phyloP scores from a whole-genome alignment of 2,329 filamentous ascomycete genomes.

The Alternaria arborescens region DNA sequence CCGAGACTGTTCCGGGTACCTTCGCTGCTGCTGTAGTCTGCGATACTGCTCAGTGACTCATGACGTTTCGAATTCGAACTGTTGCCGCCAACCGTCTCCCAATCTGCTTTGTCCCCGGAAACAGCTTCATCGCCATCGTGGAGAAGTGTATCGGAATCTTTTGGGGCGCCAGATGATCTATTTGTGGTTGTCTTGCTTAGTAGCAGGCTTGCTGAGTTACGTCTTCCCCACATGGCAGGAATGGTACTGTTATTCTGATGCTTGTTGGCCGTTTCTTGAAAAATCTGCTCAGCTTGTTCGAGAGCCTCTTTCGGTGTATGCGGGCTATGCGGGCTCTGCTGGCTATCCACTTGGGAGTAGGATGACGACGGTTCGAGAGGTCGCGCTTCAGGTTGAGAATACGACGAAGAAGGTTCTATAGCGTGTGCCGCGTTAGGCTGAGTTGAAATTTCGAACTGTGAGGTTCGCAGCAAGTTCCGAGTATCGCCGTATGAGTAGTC shows the following conservation, averaged over 20 bases:
- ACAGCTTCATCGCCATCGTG: slow-evolving; percentile 6
- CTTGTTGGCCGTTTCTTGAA: slow-evolving; percentile 25
- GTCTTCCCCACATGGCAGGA: slow-evolving; percentile 46
- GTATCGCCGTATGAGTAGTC: slow-evolving; percentile 50
- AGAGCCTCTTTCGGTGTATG: slow-evolving; percentile 39
- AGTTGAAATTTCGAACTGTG: slow-evolving; percentile 17
- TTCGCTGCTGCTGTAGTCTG: slow-evolving; percentile 46
- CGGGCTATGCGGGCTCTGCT: slow-evolving; percentile 16
- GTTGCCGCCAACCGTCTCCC: slow-evolving; percentile 45
- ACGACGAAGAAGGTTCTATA: slow-evolving; percentile 35
- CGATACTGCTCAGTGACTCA: slow-evolving; percentile 41
- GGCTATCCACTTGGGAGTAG: slow-evolving; percentile 34
- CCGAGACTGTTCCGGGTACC: slow-evolving; percentile 31
- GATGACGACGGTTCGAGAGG: slow-evolving; percentile 36
- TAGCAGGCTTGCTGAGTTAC: slow-evolving; percentile 39
- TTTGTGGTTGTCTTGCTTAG: slow-evolving; percentile 20
- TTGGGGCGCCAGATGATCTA: slow-evolving; percentile 11
- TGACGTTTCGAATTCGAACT: slow-evolving; percentile 24
- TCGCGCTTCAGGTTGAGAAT: slow-evolving; percentile 26
- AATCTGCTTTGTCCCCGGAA: slow-evolving; percentile 40
- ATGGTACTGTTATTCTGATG: slow-evolving; percentile 24
- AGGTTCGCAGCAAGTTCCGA: slow-evolving; percentile 39
- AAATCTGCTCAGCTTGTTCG: slow-evolving; percentile 44
- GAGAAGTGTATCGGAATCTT: slow-evolving; percentile 3
- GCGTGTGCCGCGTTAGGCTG: slow-evolving; percentile 1